Conservation (phyloP, 2,329 filamentous ascomycete genomes). For the Cladophialophora psammophila region DNA sequence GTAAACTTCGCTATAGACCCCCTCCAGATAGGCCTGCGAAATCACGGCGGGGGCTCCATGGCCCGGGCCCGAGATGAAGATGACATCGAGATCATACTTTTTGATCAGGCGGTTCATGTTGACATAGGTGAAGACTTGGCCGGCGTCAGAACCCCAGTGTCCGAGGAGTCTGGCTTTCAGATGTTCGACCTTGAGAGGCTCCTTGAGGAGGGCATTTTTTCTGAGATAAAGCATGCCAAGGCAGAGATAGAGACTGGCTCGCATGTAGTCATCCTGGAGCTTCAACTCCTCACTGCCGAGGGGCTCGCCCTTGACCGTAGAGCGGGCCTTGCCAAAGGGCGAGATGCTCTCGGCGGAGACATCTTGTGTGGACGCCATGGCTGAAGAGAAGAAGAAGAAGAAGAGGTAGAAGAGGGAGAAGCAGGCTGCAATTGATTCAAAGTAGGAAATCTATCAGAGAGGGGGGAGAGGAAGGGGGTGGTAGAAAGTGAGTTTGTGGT, state of each 20-base stretch:
- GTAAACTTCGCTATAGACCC: slow-evolving; percentile 79
- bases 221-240: slow-evolving; percentile 82
- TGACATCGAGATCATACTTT: slow-evolving; percentile 75
- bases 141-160: slow-evolving; percentile 81
- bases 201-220: slow-evolving; percentile 74
- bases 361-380: slow-evolving; percentile 37
- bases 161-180: slow-evolving; percentile 77
- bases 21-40: slow-evolving; percentile 78
- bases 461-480: neutral
- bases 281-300: slow-evolving; percentile 71
- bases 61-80: slow-evolving; percentile 78
- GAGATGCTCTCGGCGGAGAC: slow-evolving; percentile 64
- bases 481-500: neutral
- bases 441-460: neutral
- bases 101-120: slow-evolving; percentile 84
- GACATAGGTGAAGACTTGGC: slow-evolving; percentile 81
- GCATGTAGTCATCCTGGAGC: slow-evolving; percentile 76
- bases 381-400: slow-evolving; percentile 8
- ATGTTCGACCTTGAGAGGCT: slow-evolving; percentile 72
- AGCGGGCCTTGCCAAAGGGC: slow-evolving; percentile 70
- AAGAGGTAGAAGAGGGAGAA: slow-evolving; percentile 3
- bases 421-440: neutral
- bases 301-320: slow-evolving; percentile 68
- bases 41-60: slow-evolving; percentile 79
- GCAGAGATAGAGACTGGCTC: slow-evolving; percentile 76